These are phyloP conservation scores for Psilocybe cyanescens DNA, from an alignment of 768 basidiomycete species.

Conservation along the genomic window DNA sequence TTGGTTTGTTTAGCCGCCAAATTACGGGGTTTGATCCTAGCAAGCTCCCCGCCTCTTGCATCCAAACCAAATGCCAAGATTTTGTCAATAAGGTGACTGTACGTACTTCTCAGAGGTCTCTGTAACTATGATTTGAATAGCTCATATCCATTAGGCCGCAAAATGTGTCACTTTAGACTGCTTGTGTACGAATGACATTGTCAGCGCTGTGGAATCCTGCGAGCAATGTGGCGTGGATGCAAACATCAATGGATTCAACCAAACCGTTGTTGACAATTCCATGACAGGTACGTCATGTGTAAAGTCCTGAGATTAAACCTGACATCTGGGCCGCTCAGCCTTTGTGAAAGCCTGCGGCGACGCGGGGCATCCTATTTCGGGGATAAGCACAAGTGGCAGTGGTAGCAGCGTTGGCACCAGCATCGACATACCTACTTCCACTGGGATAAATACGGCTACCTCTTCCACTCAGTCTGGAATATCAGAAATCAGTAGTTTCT, in stretches of 20 bases:
- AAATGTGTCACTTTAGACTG: conserved; percentile 18
- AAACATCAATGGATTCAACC: conserved; percentile 8
- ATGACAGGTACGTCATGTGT: neutral
- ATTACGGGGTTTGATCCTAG: conserved; percentile 13
- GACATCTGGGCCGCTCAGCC: neutral
- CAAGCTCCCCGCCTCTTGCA: conserved; percentile 13
- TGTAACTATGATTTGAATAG: no score
- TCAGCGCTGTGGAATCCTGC: conserved; percentile 12
- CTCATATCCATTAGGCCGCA: neutral
- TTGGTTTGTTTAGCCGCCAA: conserved; percentile 4
- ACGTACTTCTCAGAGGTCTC: neutral
- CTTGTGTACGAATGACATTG: conserved; percentile 16
- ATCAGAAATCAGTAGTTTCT: no score
- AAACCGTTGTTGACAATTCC: conserved; percentile 12
- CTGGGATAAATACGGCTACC: no score
- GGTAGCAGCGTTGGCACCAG: neutral
- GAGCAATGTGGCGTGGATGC: conserved; percentile 13
- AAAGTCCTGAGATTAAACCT: no score
- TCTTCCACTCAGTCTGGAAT: no score
- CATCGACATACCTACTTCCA: no score
- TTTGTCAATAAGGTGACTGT: conserved; percentile 4
- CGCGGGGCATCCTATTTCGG: conserved; percentile 15
- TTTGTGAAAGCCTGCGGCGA: conserved; percentile 10
- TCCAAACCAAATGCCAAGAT: conserved; percentile 11
- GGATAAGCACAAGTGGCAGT: neutral